Conservation (phyloP, 1,139 yeast species). For the Geotrichum bryndzae region DNA sequence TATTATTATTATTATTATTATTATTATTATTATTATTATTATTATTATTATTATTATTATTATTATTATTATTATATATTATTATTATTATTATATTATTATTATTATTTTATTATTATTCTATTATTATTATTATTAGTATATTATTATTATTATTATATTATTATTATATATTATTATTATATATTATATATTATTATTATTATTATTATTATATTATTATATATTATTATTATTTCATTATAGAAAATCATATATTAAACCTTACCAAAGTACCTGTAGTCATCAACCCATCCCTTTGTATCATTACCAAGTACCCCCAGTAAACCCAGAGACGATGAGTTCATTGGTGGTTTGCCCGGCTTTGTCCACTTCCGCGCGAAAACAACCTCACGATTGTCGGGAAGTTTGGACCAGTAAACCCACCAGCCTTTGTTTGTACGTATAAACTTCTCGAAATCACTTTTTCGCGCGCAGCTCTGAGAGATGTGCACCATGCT, state of each 20-base stretch:
- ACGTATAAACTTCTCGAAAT: slow-evolving; percentile 29
- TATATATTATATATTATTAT: too few species aligned
- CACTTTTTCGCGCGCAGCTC: slow-evolving; percentile 19
- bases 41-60: too few species aligned
- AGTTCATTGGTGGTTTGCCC: slow-evolving; percentile 21
- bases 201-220: background rate
- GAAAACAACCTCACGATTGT: slow-evolving; percentile 26
- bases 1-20: too few species aligned
- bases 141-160: too few species aligned
- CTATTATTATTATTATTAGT: too few species aligned
- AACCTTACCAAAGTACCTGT: slow-evolving; percentile 28
- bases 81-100: too few species aligned
- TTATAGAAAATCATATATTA: slow-evolving; percentile 14
- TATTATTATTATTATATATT: too few species aligned
- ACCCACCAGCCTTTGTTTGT: slow-evolving; percentile 33
- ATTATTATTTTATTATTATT: too few species aligned
- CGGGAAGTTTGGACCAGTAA: slow-evolving; percentile 28
- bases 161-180: too few species aligned
- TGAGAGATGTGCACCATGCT: slow-evolving; percentile 22
- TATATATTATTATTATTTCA: background rate
- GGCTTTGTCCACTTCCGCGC: slow-evolving; percentile 28
- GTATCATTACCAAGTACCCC: slow-evolving; percentile 31
- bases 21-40: too few species aligned
- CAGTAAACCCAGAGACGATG: slow-evolving; percentile 22
- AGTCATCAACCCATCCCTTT: slow-evolving; percentile 29